phyloP scores from a whole-genome alignment of 495 filamentous ascomycete genomes.

The Aspergillus funiculosus region DNA sequence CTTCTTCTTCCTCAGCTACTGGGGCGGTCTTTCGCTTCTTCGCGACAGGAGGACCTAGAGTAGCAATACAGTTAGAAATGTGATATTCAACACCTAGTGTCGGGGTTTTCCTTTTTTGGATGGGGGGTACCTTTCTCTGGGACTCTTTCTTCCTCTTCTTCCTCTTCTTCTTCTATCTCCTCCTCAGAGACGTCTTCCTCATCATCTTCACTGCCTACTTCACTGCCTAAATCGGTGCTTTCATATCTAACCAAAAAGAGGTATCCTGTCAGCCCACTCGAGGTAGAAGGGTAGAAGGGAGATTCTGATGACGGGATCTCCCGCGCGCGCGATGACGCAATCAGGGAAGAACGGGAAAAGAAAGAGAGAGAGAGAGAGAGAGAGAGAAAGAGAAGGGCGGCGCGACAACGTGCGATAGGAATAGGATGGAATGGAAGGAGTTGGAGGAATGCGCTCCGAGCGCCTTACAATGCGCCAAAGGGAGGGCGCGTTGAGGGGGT shows the following conservation, averaged over 20 bases:
- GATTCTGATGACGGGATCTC: no score
- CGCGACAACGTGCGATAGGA: background rate
- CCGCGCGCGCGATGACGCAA: no score
- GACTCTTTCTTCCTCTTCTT: constrained; percentile 27
- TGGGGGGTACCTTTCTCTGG: constrained; percentile 29
- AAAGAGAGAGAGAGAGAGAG: no score
- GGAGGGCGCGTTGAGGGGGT: background rate
- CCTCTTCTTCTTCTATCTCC: constrained; percentile 34
- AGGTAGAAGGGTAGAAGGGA: background rate
- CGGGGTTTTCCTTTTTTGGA: background rate
- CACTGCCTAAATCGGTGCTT: constrained; percentile 47
- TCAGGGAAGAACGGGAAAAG: no score
- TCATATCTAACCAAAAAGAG: constrained; percentile 35
- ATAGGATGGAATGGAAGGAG: background rate
- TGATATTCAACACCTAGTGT: background rate
- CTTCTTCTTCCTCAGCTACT: constrained; percentile 19
- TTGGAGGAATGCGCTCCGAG: background rate
- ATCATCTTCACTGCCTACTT: constrained; percentile 27
- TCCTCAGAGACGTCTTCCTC: constrained; percentile 22
- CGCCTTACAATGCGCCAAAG: background rate
- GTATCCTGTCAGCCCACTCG: background rate
- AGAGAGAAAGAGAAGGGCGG: no score
- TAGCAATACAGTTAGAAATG: background rate
- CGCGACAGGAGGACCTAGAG: constrained; percentile 33
- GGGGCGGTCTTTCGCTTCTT: constrained; percentile 39